Conservation (phyloP, 2,329 filamentous ascomycete genomes). For the Xylaria sp. region DNA sequence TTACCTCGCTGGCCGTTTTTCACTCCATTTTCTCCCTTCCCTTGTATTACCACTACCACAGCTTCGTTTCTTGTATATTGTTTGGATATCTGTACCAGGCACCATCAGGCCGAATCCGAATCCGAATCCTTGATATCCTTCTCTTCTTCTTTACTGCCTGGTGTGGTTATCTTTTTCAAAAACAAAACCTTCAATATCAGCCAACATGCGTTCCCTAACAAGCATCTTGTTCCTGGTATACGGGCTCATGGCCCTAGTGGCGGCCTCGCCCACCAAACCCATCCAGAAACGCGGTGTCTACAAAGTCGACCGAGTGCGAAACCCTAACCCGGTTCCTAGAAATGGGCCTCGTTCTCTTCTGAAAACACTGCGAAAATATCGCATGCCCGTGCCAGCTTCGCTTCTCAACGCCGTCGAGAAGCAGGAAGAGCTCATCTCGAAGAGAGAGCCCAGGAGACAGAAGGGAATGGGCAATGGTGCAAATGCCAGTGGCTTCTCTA, state of each 20-base stretch:
- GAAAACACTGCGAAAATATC: slow-evolving; percentile 49
- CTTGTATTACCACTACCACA: slow-evolving; percentile 1
- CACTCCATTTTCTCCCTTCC: slow-evolving; percentile 4
- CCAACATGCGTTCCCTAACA: slow-evolving; percentile 45
- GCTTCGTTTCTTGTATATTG: slow-evolving; percentile 29
- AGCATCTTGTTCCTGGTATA: slow-evolving; percentile 42
- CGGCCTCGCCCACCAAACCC: slow-evolving; percentile 41
- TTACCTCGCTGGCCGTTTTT: slow-evolving; percentile 25
- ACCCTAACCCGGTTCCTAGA: slow-evolving; percentile 45
- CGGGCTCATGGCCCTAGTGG: slow-evolving; percentile 44
- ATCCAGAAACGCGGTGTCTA: slow-evolving; percentile 48
- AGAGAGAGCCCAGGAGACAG: slow-evolving; percentile 41
- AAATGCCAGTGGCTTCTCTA: slow-evolving; percentile 9
- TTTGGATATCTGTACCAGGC: neutral
- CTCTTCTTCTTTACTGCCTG: slow-evolving; percentile 40
- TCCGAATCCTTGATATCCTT: neutral
- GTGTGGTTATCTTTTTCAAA: slow-evolving; percentile 40
- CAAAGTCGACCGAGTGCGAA: slow-evolving; percentile 48
- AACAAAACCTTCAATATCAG: slow-evolving; percentile 15
- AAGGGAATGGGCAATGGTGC: slow-evolving; percentile 37
- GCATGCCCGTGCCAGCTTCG: slow-evolving; percentile 46
- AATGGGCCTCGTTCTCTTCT: slow-evolving; percentile 47
- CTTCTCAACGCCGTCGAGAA: slow-evolving; percentile 39
- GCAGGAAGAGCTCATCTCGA: slow-evolving; percentile 44
- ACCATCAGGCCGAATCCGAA: neutral